Percentiles rank a stretch among this genome's conserved stretches.
Evolutionary conservation across 495 filamentous ascomycete genomes (phyloP).

Genomic region (Chaetomidium leptoderma): DNA sequence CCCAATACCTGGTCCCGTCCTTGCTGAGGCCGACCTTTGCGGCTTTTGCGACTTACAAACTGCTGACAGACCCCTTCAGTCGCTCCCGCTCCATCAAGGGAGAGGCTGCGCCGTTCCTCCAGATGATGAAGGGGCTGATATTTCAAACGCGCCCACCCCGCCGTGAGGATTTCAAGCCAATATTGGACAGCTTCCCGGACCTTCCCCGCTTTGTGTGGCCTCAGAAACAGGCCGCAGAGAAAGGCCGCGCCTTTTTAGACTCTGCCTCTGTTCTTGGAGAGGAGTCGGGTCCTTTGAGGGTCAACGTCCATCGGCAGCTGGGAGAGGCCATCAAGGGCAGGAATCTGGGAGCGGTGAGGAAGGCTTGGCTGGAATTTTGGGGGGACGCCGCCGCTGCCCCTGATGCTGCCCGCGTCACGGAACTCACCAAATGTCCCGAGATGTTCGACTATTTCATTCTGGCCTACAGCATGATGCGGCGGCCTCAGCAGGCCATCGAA

Average conservation of each 20-base stretch:
- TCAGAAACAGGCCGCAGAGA: neutral
- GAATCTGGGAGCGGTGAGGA: slow-evolving; percentile 21
- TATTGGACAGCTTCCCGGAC: slow-evolving; percentile 11
- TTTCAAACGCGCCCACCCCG: slow-evolving; percentile 12
- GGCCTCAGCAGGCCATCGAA: slow-evolving; percentile 46
- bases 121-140: slow-evolving; percentile 19
- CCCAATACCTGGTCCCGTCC: slow-evolving; percentile 22
- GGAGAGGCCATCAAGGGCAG: slow-evolving; percentile 20
- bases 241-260: neutral
- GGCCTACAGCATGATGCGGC: slow-evolving; percentile 46
- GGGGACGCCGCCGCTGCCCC: slow-evolving; percentile 24
- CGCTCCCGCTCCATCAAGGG: slow-evolving; percentile 16
- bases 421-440: slow-evolving; percentile 25
- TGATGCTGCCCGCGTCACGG: slow-evolving; percentile 14
- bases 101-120: slow-evolving; percentile 25
- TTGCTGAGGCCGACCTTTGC: slow-evolving; percentile 29
- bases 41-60: slow-evolving; percentile 41
- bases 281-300: neutral
- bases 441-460: slow-evolving; percentile 56
- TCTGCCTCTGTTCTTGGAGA: neutral
- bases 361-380: slow-evolving; percentile 33
- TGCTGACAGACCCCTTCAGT: slow-evolving; percentile 36
- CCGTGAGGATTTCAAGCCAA: slow-evolving; percentile 4
- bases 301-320: slow-evolving; percentile 15
- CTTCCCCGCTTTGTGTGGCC: slow-evolving; percentile 13